These are phyloP conservation scores for Zelonia costaricensis DNA, from an alignment of 208 protist species.

Conservation along the genomic window DNA sequence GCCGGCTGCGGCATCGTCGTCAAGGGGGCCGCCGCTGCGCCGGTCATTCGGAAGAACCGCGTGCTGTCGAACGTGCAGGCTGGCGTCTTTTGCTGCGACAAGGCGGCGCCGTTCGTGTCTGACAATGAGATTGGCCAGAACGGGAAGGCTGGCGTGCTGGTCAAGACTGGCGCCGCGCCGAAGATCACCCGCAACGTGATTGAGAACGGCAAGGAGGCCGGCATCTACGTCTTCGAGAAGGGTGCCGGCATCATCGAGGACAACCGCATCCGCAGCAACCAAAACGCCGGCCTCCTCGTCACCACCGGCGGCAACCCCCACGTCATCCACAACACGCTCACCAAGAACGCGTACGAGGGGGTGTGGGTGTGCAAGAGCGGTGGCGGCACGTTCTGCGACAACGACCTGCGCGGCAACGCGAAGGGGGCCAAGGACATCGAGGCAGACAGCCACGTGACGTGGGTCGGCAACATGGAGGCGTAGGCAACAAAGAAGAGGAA, in stretches of 20 bases:
- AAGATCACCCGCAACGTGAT: conserved; percentile 78
- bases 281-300: conserved; percentile 85
- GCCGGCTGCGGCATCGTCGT: conserved; percentile 81
- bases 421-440: conserved; percentile 83
- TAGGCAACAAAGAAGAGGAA: too few relatives aligned
- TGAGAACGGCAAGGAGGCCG: conserved; percentile 77
- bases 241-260: conserved; percentile 78
- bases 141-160: conserved; percentile 78
- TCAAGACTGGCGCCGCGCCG: conserved; percentile 72
- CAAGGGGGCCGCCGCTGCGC: conserved; percentile 47
- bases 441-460: conserved; percentile 45
- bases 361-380: conserved; percentile 89
- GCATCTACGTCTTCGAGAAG: conserved; percentile 87
- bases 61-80: conserved; percentile 73
- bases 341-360: conserved; percentile 83
- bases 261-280: conserved; percentile 70
- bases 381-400: conserved; percentile 71
- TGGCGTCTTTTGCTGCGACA: conserved; percentile 84
- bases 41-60: conserved; percentile 70
- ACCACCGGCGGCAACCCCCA: conserved; percentile 66
- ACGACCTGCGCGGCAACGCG: conserved; percentile 83
- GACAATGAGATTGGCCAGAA: conserved; percentile 80
- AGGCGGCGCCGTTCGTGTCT: conserved; percentile 55
- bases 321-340: conserved; percentile 75
- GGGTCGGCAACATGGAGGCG: conserved; percentile 63